These are phyloP conservation scores for Aspergillus texensis DNA, from an alignment of 2,329 filamentous ascomycete genomes.

Conservation along the genomic window DNA sequence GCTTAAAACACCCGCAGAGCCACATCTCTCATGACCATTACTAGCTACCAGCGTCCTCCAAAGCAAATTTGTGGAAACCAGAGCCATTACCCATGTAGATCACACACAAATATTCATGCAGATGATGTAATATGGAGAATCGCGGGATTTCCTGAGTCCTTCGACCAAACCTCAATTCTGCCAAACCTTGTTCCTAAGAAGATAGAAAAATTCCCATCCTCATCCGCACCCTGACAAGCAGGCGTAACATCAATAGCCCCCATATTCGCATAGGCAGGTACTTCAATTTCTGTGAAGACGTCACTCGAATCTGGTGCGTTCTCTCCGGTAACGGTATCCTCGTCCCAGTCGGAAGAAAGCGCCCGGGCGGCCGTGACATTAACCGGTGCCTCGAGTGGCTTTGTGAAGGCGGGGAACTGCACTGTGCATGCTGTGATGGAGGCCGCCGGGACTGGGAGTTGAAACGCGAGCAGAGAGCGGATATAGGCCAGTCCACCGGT, in stretches of 20 bases:
- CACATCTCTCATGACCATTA: too few species aligned
- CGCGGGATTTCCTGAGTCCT: conserved; percentile 15
- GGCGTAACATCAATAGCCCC: conserved; percentile 13
- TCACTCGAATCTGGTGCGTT: conserved; percentile 11
- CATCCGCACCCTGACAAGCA: conserved; percentile 9
- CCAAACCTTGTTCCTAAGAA: conserved; percentile 14
- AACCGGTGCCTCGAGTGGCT: conserved; percentile 1
- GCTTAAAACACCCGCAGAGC: too few species aligned
- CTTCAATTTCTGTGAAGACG: background rate
- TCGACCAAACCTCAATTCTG: conserved; percentile 18
- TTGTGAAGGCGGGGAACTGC: conserved; percentile 19
- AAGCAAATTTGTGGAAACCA: background rate
- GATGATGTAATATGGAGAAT: conserved; percentile 13
- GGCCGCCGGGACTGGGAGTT: conserved; percentile 7
- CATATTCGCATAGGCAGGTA: conserved; percentile 9
- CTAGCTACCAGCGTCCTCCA: background rate
- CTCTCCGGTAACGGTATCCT: conserved; percentile 13
- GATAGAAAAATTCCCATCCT: conserved; percentile 14
- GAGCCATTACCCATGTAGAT: background rate
- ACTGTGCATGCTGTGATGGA: conserved; percentile 13
- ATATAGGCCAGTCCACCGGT: conserved; percentile 12
- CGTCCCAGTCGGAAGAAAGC: conserved; percentile 15
- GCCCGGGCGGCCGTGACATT: conserved; percentile 15
- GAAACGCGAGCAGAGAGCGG: conserved; percentile 16
- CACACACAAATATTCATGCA: background rate